Evolutionary conservation across 495 filamentous ascomycete genomes (phyloP), one percentile per base, ranked within the genome.

Genomic region (Aspergillus sclerotiicarbonarius): DNA sequence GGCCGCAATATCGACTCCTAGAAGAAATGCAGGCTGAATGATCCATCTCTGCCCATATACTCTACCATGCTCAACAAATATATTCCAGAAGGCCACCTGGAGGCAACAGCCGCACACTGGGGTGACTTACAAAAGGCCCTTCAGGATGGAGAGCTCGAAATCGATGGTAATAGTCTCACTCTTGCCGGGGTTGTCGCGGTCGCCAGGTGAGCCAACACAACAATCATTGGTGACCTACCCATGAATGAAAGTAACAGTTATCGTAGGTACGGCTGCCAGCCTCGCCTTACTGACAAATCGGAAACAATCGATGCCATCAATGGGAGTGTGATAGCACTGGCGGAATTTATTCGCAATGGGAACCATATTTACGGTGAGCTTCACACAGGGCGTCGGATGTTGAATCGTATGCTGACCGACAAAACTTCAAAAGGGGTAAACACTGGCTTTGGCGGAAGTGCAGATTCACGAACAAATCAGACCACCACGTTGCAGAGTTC

Each of bases 361-460:
- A 16, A 44, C 15, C 41, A 44, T 19, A 44, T 44, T 19, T 44
- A 44, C 19, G 41, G 41, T 44, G 41, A 16, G 41, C 41, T 15
- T 5, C n/a, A 19, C n/a, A 19, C n/a, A 19, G 4, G n/a, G 41
- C 7, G 19, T 44, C n/a, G 15, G 6, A 44, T 8, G 41, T 13
- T n/a, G n/a, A 19, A 16, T 44, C 2, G 41, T 16, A 44, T 19
- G 15, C 41, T 47, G 44, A 47, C 18, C 19, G 44, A 47, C 21
- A 5, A 12, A 18, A n/a, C 16, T 47, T 20, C 4, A 25, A n/a
- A 19, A 47, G 84, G 84, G 3, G 83, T 87, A 59, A 87, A 83
- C 62, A 87, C 84, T 2, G 84, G 84, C n/a, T 86, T 85, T 51
- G 84, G 84, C 15, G 84, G 83, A 12, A 85, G 79, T 54, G 84